Conservation (phyloP, 2,329 filamentous ascomycete genomes). For the Coniochaeta sp. region DNA sequence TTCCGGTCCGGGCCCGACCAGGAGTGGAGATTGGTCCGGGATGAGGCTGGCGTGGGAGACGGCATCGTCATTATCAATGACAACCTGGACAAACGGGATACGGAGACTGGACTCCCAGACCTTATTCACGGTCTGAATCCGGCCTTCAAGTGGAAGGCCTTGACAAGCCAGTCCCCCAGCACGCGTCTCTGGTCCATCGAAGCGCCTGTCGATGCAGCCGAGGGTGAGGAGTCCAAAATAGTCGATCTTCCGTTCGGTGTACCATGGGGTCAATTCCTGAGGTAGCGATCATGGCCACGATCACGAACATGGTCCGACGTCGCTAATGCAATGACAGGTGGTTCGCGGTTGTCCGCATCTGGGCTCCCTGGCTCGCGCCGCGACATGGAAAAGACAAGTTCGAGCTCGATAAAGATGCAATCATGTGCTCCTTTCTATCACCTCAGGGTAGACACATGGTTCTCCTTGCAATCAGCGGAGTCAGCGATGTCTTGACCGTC, state of each 20-base stretch:
- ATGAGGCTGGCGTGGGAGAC: conserved; percentile 56
- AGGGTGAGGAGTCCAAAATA: conserved; percentile 49
- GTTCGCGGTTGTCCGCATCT: conserved; percentile 75
- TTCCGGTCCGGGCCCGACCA: conserved; percentile 47
- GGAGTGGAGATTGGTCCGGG: conserved; percentile 64
- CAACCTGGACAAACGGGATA: conserved; percentile 17
- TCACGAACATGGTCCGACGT: neutral
- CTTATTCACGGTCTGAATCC: conserved; percentile 53
- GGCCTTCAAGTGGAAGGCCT: conserved; percentile 44
- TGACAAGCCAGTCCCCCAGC: conserved; percentile 58
- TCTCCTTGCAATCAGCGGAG: conserved; percentile 68
- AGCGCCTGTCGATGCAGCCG: conserved; percentile 46
- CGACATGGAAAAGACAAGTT: conserved; percentile 67
- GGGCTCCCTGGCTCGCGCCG: conserved; percentile 82
- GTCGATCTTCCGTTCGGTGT: conserved; percentile 52
- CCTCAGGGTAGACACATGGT: conserved; percentile 67
- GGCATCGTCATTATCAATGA: conserved; percentile 51
- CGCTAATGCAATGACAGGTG: conserved; percentile 41
- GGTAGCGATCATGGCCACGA: conserved; percentile 26
- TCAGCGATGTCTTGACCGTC: conserved; percentile 61
- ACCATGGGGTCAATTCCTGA: conserved; percentile 50
- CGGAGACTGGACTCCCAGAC: conserved; percentile 36
- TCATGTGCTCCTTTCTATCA: conserved; percentile 72
- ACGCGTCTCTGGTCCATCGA: conserved; percentile 67
- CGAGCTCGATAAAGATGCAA: conserved; percentile 65